phyloP scores from a whole-genome alignment of 441 rosid genomes.

The Biscutella laevigata region DNA sequence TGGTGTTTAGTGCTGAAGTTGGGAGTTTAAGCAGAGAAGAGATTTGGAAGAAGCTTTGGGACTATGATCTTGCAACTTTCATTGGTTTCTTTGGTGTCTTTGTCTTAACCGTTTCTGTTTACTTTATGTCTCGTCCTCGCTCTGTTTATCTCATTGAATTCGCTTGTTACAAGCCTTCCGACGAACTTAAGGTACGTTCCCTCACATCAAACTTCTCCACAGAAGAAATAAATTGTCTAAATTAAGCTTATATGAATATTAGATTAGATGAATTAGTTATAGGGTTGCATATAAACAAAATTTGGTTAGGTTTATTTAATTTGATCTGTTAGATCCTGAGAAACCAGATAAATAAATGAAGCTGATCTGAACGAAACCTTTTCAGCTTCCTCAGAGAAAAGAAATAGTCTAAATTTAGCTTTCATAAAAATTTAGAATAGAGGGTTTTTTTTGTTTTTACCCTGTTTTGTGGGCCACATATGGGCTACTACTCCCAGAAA shows the following conservation, averaged over 20 bases:
- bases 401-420: no score
- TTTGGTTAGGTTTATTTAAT: no score
- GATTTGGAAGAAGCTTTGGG: conserved; percentile 72
- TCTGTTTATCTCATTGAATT: conserved; percentile 78
- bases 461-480: no score
- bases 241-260: background rate
- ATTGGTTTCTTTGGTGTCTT: conserved; percentile 53
- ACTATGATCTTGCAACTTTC: conserved; percentile 66
- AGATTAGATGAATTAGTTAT: background rate
- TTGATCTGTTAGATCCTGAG: no score
- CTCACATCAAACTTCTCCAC: background rate
- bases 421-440: no score
- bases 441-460: no score
- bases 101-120: conserved; percentile 55
- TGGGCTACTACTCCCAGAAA: no score
- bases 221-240: background rate
- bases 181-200: conserved; percentile 63
- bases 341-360: no score
- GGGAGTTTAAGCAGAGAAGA: conserved; percentile 73
- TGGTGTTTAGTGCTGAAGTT: conserved; percentile 75
- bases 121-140: conserved; percentile 74
- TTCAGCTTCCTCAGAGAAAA: no score
- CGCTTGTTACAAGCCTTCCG: conserved; percentile 70
- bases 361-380: no score
- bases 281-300: no score